Evolutionary conservation across 2,329 filamentous ascomycete genomes (phyloP).

Genomic region (Fusarium napiforme): DNA sequence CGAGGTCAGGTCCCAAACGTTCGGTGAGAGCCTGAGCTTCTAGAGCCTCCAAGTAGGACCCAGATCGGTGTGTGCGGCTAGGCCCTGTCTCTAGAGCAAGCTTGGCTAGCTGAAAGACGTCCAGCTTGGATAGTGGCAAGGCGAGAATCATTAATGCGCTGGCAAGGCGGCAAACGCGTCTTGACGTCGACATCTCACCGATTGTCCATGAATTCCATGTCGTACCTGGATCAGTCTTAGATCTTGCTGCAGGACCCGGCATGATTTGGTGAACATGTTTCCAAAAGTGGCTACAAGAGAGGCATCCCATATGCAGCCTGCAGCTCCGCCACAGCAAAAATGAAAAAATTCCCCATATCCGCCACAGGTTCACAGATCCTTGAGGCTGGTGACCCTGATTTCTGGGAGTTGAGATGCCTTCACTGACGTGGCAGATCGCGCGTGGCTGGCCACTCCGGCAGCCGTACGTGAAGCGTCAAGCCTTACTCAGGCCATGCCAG

Average conservation of each 20-base stretch:
- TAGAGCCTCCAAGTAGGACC: constrained; percentile 19
- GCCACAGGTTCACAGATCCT: constrained; percentile 35
- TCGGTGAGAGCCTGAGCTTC: constrained; percentile 31
- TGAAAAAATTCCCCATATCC: constrained; percentile 21
- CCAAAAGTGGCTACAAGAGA: constrained; percentile 41
- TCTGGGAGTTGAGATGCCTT: constrained; percentile 16
- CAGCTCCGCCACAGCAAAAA: constrained; percentile 53
- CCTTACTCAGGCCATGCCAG: constrained; percentile 12
- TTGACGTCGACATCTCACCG: constrained; percentile 27
- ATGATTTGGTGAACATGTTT: constrained; percentile 31
- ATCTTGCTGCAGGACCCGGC: constrained; percentile 33
- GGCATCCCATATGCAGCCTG: constrained; percentile 39
- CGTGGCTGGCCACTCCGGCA: constrained; percentile 47
- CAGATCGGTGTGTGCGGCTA: constrained; percentile 28
- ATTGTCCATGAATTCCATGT: neutral
- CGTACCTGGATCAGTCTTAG: constrained; percentile 37
- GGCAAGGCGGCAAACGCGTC: constrained; percentile 41
- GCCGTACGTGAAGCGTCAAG: constrained; percentile 38
- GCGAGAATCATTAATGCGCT: constrained; percentile 32
- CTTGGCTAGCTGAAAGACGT: constrained; percentile 40
- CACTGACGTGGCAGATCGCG: constrained; percentile 56
- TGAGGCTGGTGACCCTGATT: constrained; percentile 52
- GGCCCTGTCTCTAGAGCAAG: constrained; percentile 16
- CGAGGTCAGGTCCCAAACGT: constrained; percentile 31
- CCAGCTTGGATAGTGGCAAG: constrained; percentile 40